phyloP scores from a whole-genome alignment of 2,329 filamentous ascomycete genomes.

The Xylaria sp. region DNA sequence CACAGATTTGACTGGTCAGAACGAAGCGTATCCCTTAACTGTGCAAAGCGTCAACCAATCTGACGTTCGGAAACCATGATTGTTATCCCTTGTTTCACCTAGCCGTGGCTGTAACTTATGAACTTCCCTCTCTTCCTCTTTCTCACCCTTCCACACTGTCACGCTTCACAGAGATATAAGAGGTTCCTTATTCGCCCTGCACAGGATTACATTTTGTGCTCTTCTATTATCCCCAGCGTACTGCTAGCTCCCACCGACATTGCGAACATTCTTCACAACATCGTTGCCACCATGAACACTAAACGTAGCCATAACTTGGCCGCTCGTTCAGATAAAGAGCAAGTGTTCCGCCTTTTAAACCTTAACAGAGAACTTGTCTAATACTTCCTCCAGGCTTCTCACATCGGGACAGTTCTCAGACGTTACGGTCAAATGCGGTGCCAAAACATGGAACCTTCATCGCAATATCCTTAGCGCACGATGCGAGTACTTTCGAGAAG shows the following conservation, averaged over 20 bases:
- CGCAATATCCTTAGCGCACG: slow-evolving; percentile 22
- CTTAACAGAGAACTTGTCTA: neutral
- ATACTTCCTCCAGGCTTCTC: neutral
- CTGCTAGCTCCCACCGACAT: neutral
- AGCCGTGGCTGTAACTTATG: too few relatives aligned
- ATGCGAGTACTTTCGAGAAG: slow-evolving; percentile 29
- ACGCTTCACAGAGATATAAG: too few relatives aligned
- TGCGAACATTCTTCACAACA: neutral
- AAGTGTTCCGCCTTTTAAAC: neutral
- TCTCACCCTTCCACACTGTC: too few relatives aligned
- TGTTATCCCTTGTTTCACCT: too few relatives aligned
- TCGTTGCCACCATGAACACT: neutral
- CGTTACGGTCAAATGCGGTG: slow-evolving; percentile 22
- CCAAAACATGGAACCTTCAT: slow-evolving; percentile 32
- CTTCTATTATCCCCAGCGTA: neutral
- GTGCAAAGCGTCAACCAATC: too few relatives aligned
- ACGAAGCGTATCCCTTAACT: too few relatives aligned
- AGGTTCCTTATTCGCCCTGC: neutral
- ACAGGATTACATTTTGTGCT: neutral
- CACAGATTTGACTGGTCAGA: too few relatives aligned
- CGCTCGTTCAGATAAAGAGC: neutral
- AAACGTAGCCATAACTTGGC: neutral
- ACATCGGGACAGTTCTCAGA: slow-evolving; percentile 13
- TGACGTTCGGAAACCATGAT: too few relatives aligned
- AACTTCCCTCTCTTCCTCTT: neutral